Evolutionary conservation across 75 land plant genomes (phyloP).

Genomic region (Picea glauca): DNA sequence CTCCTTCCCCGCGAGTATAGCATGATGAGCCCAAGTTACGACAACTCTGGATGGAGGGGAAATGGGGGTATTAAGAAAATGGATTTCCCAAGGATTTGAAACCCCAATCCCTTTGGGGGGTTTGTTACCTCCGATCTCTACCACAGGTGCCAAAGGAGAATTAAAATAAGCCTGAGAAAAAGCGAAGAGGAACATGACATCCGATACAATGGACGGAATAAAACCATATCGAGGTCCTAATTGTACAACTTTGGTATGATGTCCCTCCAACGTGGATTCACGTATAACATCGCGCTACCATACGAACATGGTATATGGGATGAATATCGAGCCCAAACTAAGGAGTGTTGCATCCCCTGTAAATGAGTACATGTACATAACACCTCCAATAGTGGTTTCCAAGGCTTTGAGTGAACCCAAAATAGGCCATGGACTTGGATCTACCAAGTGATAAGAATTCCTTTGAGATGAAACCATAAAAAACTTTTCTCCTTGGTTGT

Average conservation of each 20-base stretch:
- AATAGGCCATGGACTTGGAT: conserved; percentile 35
- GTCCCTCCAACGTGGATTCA: conserved; percentile 19
- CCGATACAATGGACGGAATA: conserved; percentile 5
- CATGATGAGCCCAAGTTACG: too few relatives aligned
- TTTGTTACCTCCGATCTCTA: too few relatives aligned
- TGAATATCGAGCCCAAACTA: conserved; percentile 24
- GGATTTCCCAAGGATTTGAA: too few relatives aligned
- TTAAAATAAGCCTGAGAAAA: neutral
- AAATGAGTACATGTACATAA: conserved; percentile 23
- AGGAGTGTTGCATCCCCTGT: conserved; percentile 17
- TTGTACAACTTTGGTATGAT: conserved; percentile 17
- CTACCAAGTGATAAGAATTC: conserved; percentile 24
- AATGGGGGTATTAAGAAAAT: too few relatives aligned
- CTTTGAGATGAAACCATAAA: neutral
- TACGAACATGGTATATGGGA: conserved; percentile 24
- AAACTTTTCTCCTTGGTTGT: neutral
- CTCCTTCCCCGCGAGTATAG: too few relatives aligned
- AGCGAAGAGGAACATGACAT: conserved; percentile 14
- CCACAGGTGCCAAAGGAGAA: too few relatives aligned
- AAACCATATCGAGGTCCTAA: conserved; percentile 19
- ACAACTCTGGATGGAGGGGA: too few relatives aligned
- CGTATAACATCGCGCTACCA: conserved; percentile 12
- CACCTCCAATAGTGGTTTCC: conserved; percentile 27
- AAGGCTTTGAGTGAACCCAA: conserved; percentile 18
- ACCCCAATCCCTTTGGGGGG: too few relatives aligned